A percentile compares a stretch with the other conserved stretches of the same genome.
phyloP scores from a whole-genome alignment of 2,329 filamentous ascomycete species.

The Neonectria faginata region DNA sequence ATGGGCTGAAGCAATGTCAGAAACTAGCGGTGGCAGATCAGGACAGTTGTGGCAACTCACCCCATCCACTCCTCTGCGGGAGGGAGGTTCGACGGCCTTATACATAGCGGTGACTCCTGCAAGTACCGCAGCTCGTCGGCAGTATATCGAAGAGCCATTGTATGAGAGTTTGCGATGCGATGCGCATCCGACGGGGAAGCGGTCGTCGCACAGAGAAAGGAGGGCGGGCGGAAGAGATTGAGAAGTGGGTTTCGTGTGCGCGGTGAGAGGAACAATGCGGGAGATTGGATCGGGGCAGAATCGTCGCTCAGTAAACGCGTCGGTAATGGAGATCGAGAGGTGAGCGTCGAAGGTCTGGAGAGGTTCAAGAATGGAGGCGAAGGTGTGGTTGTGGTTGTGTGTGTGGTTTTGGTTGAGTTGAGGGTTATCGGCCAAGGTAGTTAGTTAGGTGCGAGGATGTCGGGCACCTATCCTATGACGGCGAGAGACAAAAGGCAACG shows the following conservation, averaged over 20 bases:
- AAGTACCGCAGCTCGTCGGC: constrained; percentile 80
- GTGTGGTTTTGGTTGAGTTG: constrained; percentile 11
- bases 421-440: constrained; percentile 1
- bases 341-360: constrained; percentile 3
- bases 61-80: constrained; percentile 97
- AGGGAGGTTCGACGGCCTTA: constrained; percentile 82
- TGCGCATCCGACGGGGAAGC: constrained; percentile 52
- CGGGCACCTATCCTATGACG: constrained; percentile 26
- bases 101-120: constrained; percentile 83
- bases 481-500: constrained; percentile 9
- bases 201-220: constrained; percentile 35
- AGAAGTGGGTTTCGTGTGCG: constrained; percentile 23
- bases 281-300: constrained; percentile 5
- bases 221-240: constrained; percentile 18
- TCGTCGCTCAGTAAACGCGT: neutral
- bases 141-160: constrained; percentile 75
- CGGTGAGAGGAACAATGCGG: constrained; percentile 6
- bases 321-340: constrained; percentile 13
- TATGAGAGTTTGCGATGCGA: constrained; percentile 48
- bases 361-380: constrained; percentile 7
- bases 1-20: constrained; percentile 52
- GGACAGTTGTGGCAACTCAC: constrained; percentile 61
- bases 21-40: constrained; percentile 32
- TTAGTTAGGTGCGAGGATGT: constrained; percentile 23
- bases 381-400: constrained; percentile 9